phyloP scores from a whole-genome alignment of 1,284 basidiomycete species.

The Exobasidium rhododendri region DNA sequence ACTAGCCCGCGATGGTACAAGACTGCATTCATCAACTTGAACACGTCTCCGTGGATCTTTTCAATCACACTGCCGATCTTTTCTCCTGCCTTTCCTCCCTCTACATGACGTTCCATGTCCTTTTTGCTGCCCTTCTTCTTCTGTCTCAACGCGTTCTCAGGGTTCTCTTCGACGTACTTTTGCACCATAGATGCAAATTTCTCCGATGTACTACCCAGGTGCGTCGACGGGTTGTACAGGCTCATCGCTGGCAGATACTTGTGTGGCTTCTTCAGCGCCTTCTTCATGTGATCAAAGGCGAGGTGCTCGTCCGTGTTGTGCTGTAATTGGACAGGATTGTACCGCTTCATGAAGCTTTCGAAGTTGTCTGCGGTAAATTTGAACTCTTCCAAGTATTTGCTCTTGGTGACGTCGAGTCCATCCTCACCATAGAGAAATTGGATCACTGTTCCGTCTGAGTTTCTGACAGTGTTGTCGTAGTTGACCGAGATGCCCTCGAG shows the following conservation, averaged over 20 bases:
- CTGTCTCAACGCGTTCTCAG: constrained; percentile 68
- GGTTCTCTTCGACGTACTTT: constrained; percentile 76
- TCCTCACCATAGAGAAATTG: constrained; percentile 99
- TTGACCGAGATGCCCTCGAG: constrained; percentile 92
- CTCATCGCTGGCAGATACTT: constrained; percentile 74
- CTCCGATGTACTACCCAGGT: constrained; percentile 88
- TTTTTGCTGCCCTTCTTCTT: constrained; percentile 59
- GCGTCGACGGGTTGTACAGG: constrained; percentile 72
- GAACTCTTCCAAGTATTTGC: constrained; percentile 68
- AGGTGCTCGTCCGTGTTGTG: constrained; percentile 67
- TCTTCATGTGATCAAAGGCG: constrained; percentile 78
- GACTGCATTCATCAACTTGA: constrained; percentile 50
- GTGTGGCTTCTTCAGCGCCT: constrained; percentile 77
- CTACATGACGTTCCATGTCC: constrained; percentile 43
- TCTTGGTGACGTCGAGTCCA: constrained; percentile 88
- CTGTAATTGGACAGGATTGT: constrained; percentile 63
- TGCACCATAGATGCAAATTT: constrained; percentile 79
- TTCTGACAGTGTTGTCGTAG: constrained; percentile 97
- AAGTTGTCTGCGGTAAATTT: constrained; percentile 90
- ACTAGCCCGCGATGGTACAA: constrained; percentile 62
- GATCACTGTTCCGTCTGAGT: constrained; percentile 85
- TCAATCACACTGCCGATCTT: constrained; percentile 59
- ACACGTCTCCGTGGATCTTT: constrained; percentile 44
- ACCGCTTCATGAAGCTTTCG: constrained; percentile 71
- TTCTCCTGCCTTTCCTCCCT: constrained; percentile 20